Evolutionary conservation across 345 rosid species (phyloP), one percentile per base, ranked within the genome.

Genomic region (Xanthoceras sorbifolium): DNA sequence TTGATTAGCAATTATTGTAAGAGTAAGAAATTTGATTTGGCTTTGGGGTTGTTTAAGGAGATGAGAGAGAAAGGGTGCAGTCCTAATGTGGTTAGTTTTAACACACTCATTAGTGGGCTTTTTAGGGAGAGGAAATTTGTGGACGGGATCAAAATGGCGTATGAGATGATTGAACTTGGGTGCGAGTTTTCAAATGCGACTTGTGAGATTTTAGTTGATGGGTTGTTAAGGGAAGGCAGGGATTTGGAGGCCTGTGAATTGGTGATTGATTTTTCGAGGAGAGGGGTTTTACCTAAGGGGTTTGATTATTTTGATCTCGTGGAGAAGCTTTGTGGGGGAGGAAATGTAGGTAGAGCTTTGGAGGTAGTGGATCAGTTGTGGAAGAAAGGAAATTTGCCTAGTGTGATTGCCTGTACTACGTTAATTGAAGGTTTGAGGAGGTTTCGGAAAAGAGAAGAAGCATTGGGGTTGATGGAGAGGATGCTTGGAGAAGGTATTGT

Each of bases 201-300:
- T 67, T 94, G 97, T 63, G 98, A 94, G 85, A 93, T 94, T 86
- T 72, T 94, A 70, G 88, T 91, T 52, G 87, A 88, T 84, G 98
- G 97, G 38, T 83, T 94, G 54, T 89, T 89, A 76, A 89, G 87
- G 78, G 87, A 77, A 77, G 87, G 87, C 26, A 69, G 71, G 81
- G 78, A 44, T 57, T 75, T 68, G 48, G 87, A 89, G 70, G 97
- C 95, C 0, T 81, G 86, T 64, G 88, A 81, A 23, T 76, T 94
- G 86, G 71, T 91, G 87, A 83, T 90, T 10, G 91, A 87, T 81
- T 92, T 93, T 64, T 80, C 82, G 0, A 86, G 71, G 77, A 90
- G 81, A 79, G 77, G 85, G 77, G 93, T 84, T 75, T 81, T 94
- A 82, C 94, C 95, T 0, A 63, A 25, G 31, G 87, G 48, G 40